These are phyloP conservation scores for Flueggea neowawraea DNA, from an alignment of 441 rosid species.

Conservation along the genomic window DNA sequence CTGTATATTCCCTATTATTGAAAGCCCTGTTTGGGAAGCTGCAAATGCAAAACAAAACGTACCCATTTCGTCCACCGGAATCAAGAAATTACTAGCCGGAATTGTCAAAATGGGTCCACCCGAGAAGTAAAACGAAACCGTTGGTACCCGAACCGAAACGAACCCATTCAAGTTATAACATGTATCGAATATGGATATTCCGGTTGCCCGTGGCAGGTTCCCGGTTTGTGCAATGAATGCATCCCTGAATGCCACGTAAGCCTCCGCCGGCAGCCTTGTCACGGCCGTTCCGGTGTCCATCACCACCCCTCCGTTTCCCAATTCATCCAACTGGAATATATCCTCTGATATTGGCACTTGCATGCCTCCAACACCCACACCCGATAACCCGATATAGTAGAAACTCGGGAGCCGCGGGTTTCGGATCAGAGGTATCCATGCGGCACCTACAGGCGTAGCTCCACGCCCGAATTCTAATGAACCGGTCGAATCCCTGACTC, in stretches of 20 bases:
- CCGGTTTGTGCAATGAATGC: conserved; percentile 57
- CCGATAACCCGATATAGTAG: conserved; percentile 79
- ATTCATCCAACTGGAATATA: conserved; percentile 42
- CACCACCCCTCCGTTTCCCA: conserved; percentile 83
- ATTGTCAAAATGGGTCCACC: conserved; percentile 81
- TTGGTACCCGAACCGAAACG: conserved; percentile 79
- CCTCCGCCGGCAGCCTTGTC: conserved; percentile 66
- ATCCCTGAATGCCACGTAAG: conserved; percentile 71
- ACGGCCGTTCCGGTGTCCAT: conserved; percentile 99
- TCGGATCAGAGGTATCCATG: conserved; percentile 84
- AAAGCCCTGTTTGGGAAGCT: conserved; percentile 59
- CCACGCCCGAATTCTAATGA: conserved; percentile 78
- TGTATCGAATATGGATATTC: conserved; percentile 85
- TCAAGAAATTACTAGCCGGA: conserved; percentile 84
- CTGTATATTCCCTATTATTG: conserved; percentile 95
- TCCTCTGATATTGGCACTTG: conserved; percentile 56
- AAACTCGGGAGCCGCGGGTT: conserved; percentile 81
- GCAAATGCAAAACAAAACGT: conserved; percentile 96
- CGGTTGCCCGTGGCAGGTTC: conserved; percentile 73
- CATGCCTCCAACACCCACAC: conserved; percentile 79
- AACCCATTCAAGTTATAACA: conserved; percentile 73
- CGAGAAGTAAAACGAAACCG: conserved; percentile 80
- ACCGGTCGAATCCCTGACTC: conserved; percentile 65
- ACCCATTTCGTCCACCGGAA: conserved; percentile 81
- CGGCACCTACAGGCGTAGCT: conserved; percentile 83